Percentiles rank a stretch among this genome's conserved stretches.
Conservation (phyloP, 768 basidiomycete species). For the Zangia roseola region DNA sequence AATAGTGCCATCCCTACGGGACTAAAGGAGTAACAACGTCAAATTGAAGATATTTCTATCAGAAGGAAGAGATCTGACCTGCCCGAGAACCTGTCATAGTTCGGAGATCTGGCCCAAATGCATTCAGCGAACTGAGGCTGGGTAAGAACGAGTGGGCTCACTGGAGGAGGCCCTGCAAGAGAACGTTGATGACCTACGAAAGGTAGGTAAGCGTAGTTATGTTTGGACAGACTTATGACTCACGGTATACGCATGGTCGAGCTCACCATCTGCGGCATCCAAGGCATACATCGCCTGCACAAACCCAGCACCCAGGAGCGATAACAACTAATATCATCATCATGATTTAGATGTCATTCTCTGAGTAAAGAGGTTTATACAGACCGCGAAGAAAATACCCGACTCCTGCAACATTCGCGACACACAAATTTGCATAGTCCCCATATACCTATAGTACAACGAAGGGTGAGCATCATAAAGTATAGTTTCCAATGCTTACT, state of each 20-base stretch:
- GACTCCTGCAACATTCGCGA: constrained; percentile 93
- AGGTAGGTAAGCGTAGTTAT: background rate
- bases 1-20: constrained; percentile 65
- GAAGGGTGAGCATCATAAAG: background rate
- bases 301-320: constrained; percentile 82
- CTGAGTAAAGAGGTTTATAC: constrained; percentile 15
- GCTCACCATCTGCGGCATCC: constrained; percentile 84
- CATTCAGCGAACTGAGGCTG: background rate
- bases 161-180: constrained; percentile 84
- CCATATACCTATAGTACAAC: constrained; percentile 61
- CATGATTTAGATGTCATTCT: background rate
- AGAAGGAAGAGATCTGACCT: constrained; percentile 36
- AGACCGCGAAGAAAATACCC: constrained; percentile 85
- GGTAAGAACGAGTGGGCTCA: constrained; percentile 27
- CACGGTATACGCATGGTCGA: constrained; percentile 52
- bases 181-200: constrained; percentile 59
- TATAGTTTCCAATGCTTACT: constrained; percentile 41
- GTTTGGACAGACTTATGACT: constrained; percentile 17
- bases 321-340: constrained; percentile 57
- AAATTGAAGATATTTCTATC: background rate
- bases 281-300: constrained; percentile 84
- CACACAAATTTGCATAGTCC: constrained; percentile 92
- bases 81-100: constrained; percentile 55
- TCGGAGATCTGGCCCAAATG: constrained; percentile 50
- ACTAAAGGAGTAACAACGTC: constrained; percentile 27